These are phyloP conservation scores for Mortierella sp. DNA, from an alignment of 371 early-diverging fungal genomes.

Conservation along the genomic window DNA sequence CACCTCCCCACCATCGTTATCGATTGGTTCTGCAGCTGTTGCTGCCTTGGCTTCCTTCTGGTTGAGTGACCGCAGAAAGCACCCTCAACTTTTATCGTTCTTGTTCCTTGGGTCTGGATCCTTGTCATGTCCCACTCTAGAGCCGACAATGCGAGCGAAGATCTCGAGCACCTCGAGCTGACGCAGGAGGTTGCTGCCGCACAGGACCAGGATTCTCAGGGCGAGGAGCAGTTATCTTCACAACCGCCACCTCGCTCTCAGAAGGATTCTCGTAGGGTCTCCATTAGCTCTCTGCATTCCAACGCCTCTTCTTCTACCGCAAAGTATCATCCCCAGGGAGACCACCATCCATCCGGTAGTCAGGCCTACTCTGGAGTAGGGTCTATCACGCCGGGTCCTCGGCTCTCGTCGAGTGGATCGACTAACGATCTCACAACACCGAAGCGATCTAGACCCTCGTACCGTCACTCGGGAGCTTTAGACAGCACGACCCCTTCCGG, in stretches of 20 bases:
- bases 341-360: neutral
- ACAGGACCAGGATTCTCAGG: constrained; percentile 13
- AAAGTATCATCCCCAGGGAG: constrained; percentile 27
- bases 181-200: constrained; percentile 27
- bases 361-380: constrained; percentile 14
- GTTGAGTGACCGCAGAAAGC: no score
- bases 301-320: constrained; percentile 39
- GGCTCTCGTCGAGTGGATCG: constrained; percentile 7
- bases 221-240: constrained; percentile 4
- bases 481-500: constrained; percentile 24
- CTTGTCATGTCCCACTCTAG: constrained; percentile 37
- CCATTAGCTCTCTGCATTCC: constrained; percentile 38
- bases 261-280: constrained; percentile 40
- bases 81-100: no score
- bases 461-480: constrained; percentile 26
- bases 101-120: neutral
- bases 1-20: neutral
- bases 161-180: constrained; percentile 47
- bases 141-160: constrained; percentile 24
- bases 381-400: neutral
- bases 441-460: constrained; percentile 30
- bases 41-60: no score
- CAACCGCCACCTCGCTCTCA: constrained; percentile 17
- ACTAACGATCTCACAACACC: constrained; percentile 5
- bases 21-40: no score